Evolutionary conservation across 345 rosid species (phyloP).

Genomic region (Excoecaria agallocha): DNA sequence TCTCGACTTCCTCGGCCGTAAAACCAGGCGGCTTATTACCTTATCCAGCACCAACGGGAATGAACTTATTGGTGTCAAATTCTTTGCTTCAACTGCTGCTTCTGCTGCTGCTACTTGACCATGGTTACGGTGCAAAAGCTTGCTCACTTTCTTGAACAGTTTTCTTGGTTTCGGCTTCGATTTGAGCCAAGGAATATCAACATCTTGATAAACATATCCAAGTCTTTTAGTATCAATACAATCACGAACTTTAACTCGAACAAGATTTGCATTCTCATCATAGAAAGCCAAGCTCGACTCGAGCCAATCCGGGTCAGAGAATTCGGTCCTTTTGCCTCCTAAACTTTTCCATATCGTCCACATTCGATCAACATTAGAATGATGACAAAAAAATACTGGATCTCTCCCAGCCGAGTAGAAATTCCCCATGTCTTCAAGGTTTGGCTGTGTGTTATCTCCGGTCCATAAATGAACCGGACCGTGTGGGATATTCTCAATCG

Average conservation of each 20-base stretch:
- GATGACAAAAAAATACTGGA: constrained; percentile 59
- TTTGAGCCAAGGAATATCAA: constrained; percentile 50
- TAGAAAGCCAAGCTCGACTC: constrained; percentile 49
- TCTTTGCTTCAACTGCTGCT: constrained; percentile 28
- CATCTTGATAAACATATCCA: constrained; percentile 46
- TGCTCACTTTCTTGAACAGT: constrained; percentile 16
- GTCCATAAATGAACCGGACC: too few relatives aligned
- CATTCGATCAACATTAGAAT: constrained; percentile 57
- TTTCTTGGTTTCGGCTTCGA: constrained; percentile 51
- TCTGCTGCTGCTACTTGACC: constrained; percentile 36
- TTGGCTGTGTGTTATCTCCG: too few relatives aligned
- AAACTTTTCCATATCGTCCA: constrained; percentile 59
- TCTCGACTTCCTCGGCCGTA: constrained; percentile 18
- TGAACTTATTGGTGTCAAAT: constrained; percentile 1
- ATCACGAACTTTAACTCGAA: constrained; percentile 54
- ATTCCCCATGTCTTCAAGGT: constrained; percentile 59
- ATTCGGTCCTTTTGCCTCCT: constrained; percentile 44
- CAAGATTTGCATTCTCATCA: constrained; percentile 54
- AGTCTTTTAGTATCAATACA: constrained; percentile 39
- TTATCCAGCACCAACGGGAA: constrained; percentile 16
- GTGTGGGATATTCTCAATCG: too few relatives aligned
- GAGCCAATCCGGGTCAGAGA: constrained; percentile 55
- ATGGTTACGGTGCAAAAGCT: background rate
- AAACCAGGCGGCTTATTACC: constrained; percentile 11
- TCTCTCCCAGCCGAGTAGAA: constrained; percentile 62